Evolutionary conservation across 2,329 filamentous ascomycete species (phyloP), one percentile per base, ranked within the genome.

Genomic region (Nemania abortiva): DNA sequence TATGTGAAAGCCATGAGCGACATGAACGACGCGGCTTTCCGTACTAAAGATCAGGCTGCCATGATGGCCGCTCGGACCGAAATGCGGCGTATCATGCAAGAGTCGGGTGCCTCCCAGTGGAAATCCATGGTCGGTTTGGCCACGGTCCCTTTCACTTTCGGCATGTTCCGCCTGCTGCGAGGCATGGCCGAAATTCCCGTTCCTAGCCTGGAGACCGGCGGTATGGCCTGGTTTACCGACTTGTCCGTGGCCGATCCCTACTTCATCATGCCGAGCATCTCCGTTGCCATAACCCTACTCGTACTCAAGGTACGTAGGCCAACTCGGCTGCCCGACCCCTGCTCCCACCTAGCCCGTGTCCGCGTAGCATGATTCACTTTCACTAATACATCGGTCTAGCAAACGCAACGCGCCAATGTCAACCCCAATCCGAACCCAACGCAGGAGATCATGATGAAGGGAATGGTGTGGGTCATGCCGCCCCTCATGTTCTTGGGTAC

Each of bases 181-280:
- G 90, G 86, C 73, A 97, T 97, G 92, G 81, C 89, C 1, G 80
- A 84, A 24, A 82, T 98, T 56, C 95, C 95, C 3, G 93, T 98
- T 5, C 95, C 95, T 0, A 91, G 89, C 0, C 80, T 98, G 72
- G 88, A 92, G 74, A 83, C 82, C 0, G 92, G 92, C 37, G 91
- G 92, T 2, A 81, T 90, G 42, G 81, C 90, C 49, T 99, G 96
- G 96, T 88, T 98, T 73, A 81, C 84, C 1, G 92, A 98, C 79
- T 81, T 99, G 70, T 91, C 93, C 0, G 77, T 89, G 24, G 80
- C 88, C 1, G 96, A 99, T 80, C 95, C 96, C 0, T 91, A 86
- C 75, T 95, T 88, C 74, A 79, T 96, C 49, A 82, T 98, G 37
- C 96, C 96, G 1, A 71, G 89, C 2, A 66, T 85, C 1, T 89